A percentile compares a stretch with the other conserved stretches of the same genome.
Conservation (phyloP, 768 basidiomycete genomes). For the Agaricus blazei region DNA sequence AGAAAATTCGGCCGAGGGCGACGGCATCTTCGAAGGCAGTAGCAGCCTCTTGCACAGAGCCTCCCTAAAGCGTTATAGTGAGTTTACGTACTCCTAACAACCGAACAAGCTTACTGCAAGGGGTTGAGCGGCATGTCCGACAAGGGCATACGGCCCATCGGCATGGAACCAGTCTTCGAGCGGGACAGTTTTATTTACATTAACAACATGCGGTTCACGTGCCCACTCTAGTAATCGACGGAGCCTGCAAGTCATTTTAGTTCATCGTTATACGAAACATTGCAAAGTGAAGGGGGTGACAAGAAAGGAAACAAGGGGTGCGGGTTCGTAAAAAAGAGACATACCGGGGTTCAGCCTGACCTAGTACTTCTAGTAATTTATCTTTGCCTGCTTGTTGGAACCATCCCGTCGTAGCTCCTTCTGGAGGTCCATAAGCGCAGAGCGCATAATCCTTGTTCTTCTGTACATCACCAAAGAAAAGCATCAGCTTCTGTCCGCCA, state of each 20-base stretch:
- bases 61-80: background rate
- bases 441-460: constrained; percentile 22
- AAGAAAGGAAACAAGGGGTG: background rate
- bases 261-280: background rate
- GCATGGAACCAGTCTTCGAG: constrained; percentile 8
- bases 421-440: constrained; percentile 3
- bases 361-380: background rate
- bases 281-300: background rate
- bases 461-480: constrained; percentile 27
- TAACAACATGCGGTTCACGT: constrained; percentile 8
- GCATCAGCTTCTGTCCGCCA: constrained; percentile 19
- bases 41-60: constrained; percentile 7
- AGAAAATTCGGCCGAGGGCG: constrained; percentile 55
- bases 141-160: constrained; percentile 3
- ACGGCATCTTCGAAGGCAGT: constrained; percentile 61
- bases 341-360: constrained; percentile 6
- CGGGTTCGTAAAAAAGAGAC: background rate
- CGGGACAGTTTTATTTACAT: background rate
- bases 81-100: background rate
- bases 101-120: constrained; percentile 3
- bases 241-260: background rate
- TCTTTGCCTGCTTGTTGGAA: background rate
- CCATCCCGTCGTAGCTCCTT: constrained; percentile 1
- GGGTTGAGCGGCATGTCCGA: constrained; percentile 9
- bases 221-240: constrained; percentile 6